Base-by-base conservation (phyloP, 805 yeast species). In the Yamadazyma takamatsuzukensis region DNA sequence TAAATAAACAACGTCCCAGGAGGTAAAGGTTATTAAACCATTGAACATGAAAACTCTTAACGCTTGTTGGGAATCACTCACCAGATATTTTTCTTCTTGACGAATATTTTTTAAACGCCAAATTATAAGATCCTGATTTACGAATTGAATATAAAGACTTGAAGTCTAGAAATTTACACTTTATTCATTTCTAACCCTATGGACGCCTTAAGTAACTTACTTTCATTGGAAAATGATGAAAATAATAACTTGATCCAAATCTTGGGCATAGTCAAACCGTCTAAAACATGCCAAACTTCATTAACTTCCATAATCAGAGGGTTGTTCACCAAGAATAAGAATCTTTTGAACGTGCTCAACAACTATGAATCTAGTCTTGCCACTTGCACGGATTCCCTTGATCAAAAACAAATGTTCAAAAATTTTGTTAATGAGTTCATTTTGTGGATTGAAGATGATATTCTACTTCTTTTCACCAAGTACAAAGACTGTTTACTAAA, bases 261-360 rank as follows among this genome's bases (percentile, higher is more conserved):
- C 24, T 44, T 65, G 29, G 64, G 61, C 6, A 31, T 49, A 14
- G 47, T 60, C 27, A 58, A 55, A 28, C 66, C 69, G 16, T 34
- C 56, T 17, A 51, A 48, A 28, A 40, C 51, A 10, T 32, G 56
- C 12, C 45, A 39, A 7, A 39, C 50, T 18, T 50, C 59, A 25
- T 27, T 61, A 8, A 50, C 61, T 4, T 47, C 68, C 10, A 41
- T 65, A 13, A 52, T 59, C 5, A 46, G 72, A 28, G 72, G 71
- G 2, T 46, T 65, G 24, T 58, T 59, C 46, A 66, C 72, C 22
- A 59, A 56, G 36, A 65, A 64, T 45, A 42, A 42, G 18, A 32
- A 29, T 11, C 30, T 42, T 8, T 37, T 39, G 29, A 37, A 37
- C 12, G 21, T 39, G 11, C 26, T 42, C n/a, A 29, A 30, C 18